Evolutionary conservation across 2,329 filamentous ascomycete species (phyloP), one percentile per base, ranked within the genome.

Genomic region (Talaromyces sp.): DNA sequence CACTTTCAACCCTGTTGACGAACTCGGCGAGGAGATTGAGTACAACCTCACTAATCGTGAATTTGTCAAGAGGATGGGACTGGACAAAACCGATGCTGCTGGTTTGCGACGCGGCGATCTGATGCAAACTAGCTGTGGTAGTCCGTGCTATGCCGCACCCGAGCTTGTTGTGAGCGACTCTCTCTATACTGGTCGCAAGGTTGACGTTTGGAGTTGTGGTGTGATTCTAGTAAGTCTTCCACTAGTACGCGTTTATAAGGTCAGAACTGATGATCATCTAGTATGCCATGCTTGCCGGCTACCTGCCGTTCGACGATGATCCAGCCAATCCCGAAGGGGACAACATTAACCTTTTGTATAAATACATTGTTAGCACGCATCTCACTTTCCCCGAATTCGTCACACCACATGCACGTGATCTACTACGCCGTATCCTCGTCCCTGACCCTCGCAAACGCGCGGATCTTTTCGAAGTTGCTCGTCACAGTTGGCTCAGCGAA

Each of bases 351-450:
- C 84, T 99, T 11, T 83, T 99, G 31, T 99, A 99, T 84, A 98
- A 98, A 80, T 99, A 99, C 79, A 99, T 99, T 70, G 93, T 97
- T 64, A 96, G 92, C 61, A 99, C 95, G 1, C 93, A 93, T 39
- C 85, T 99, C 46, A 98, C 93, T 3, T 99, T 99, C 75, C 95
- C 95, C 65, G 95, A 99, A 87, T 98, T 98, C 74, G 95, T 99
- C 69, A 96, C 95, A 7, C 95, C 95, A 7, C 95, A 99, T 76
- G 93, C 95, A 23, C 86, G 95, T 70, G 95, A 99, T 76, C 84
- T 99, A 0, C 82, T 99, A 54, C 88, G 95, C 65, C 88, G 95
- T 60, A 99, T 99, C 64, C 84, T 99, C 48, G 95, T 99, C 0
- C 93, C 95, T 5, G 95, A 98, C 75, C 95, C 95, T 58, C 86